These are phyloP conservation scores for Cyberlindnera bimundalis DNA, from an alignment of 805 yeast genomes.

Conservation along the genomic window DNA sequence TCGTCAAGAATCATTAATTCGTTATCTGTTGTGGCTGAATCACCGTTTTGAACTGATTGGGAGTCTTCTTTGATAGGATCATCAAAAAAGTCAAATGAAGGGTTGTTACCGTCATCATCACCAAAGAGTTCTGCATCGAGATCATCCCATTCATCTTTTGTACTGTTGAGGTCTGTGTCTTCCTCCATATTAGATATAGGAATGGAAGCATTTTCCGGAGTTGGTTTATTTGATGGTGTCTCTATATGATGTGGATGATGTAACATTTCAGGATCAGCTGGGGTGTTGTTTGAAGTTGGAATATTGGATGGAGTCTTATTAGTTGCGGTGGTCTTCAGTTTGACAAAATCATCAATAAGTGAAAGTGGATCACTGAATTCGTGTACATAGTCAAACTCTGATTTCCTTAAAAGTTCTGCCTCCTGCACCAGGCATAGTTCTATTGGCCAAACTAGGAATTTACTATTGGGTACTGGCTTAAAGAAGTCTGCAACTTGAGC, in stretches of 20 bases:
- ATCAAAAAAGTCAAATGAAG: conserved; percentile 25
- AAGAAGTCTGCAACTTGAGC: conserved; percentile 58
- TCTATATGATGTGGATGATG: conserved; percentile 7
- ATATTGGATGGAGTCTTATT: conserved; percentile 34
- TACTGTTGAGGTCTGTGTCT: conserved; percentile 1
- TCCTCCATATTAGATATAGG: background rate
- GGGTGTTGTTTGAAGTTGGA: conserved; percentile 27
- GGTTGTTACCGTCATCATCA: conserved; percentile 30
- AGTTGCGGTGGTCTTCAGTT: conserved; percentile 36
- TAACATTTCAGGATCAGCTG: conserved; percentile 13
- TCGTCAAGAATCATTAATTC: conserved; percentile 32
- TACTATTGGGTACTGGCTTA: conserved; percentile 46
- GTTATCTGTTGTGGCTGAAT: conserved; percentile 5
- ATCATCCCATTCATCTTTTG: conserved; percentile 27
- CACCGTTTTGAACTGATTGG: conserved; percentile 10
- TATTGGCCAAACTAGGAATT: conserved; percentile 71
- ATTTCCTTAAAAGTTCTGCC: conserved; percentile 18
- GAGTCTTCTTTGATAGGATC: conserved; percentile 21
- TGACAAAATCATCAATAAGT: conserved; percentile 37
- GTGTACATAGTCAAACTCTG: background rate
- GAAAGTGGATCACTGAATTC: conserved; percentile 28
- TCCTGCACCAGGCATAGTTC: conserved; percentile 60
- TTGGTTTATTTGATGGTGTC: conserved; percentile 9
- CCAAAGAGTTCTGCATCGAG: conserved; percentile 33
- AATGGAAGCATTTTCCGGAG: conserved; percentile 4